Percentiles rank a stretch among this genome's conserved stretches.
Evolutionary conservation across 2,329 filamentous ascomycete species (phyloP).

Genomic region (Clonostachys rhizophaga): DNA sequence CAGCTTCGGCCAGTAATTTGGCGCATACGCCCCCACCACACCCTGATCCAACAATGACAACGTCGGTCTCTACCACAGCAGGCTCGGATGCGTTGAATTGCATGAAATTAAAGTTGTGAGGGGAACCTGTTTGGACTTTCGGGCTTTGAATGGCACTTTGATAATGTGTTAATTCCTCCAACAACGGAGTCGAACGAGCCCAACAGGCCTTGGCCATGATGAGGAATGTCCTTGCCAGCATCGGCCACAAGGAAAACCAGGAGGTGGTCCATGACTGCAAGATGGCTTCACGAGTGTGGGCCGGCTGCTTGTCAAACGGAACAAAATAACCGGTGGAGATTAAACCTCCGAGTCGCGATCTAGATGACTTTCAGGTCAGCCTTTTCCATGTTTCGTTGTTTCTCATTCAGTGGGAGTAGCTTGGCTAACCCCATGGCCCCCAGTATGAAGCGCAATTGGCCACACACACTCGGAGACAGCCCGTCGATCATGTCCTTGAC

Average conservation of each 20-base stretch:
- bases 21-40: slow-evolving; percentile 81
- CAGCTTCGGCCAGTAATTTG: slow-evolving; percentile 74
- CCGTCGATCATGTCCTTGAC: neutral
- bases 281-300: slow-evolving; percentile 56
- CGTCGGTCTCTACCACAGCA: slow-evolving; percentile 68
- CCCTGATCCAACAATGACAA: slow-evolving; percentile 82
- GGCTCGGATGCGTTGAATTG: slow-evolving; percentile 43
- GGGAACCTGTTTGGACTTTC: slow-evolving; percentile 33
- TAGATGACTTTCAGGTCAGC: slow-evolving; percentile 17
- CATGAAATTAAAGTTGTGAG: slow-evolving; percentile 53
- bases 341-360: slow-evolving; percentile 57
- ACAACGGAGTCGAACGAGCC: slow-evolving; percentile 38
- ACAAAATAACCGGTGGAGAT: slow-evolving; percentile 64
- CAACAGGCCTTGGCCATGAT: slow-evolving; percentile 50
- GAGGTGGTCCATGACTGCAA: slow-evolving; percentile 57
- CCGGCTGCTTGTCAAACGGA: slow-evolving; percentile 56
- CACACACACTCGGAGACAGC: too few species aligned
- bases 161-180: slow-evolving; percentile 53
- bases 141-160: neutral
- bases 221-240: slow-evolving; percentile 52
- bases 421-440: too few species aligned
- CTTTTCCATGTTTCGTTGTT: too few species aligned
- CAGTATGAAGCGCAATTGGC: too few species aligned
- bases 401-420: too few species aligned
- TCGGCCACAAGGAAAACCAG: slow-evolving; percentile 47